Evolutionary conservation across 2,329 filamentous ascomycete genomes (phyloP).

Genomic region (Arachnomyces sp.): DNA sequence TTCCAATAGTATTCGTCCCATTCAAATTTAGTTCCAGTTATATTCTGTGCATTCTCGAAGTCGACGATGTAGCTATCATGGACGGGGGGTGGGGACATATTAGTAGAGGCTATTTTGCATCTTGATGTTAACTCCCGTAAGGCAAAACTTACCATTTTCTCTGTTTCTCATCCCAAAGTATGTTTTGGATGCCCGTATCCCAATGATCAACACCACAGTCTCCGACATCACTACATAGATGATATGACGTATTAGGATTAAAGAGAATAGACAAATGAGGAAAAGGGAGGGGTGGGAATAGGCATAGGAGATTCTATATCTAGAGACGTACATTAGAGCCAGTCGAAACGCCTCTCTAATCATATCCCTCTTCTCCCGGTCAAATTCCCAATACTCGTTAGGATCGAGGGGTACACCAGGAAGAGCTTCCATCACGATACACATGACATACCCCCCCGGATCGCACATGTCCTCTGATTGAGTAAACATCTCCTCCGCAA

Average conservation of each 20-base stretch:
- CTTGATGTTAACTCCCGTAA: too few relatives aligned
- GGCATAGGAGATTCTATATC: neutral
- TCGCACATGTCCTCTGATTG: neutral
- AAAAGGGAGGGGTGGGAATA: neutral
- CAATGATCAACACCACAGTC: too few relatives aligned
- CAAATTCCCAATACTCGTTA: neutral
- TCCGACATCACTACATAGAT: neutral
- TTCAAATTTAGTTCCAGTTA: too few relatives aligned
- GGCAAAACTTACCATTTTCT: neutral
- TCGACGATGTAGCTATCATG: conserved; percentile 7
- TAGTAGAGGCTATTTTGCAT: too few relatives aligned
- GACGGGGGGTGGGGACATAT: neutral
- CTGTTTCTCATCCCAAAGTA: neutral
- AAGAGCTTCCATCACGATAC: neutral
- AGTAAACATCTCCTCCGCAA: neutral
- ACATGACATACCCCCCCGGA: neutral
- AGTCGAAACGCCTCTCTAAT: neutral
- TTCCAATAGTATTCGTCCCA: too few relatives aligned
- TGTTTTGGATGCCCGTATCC: neutral
- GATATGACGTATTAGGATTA: neutral
- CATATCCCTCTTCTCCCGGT: neutral
- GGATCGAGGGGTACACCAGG: neutral
- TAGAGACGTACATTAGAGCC: neutral
- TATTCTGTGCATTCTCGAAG: conserved; percentile 1
- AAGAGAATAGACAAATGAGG: neutral